Conservation (phyloP, 1,139 yeast species). For the Suhomyces chickasaworum region DNA sequence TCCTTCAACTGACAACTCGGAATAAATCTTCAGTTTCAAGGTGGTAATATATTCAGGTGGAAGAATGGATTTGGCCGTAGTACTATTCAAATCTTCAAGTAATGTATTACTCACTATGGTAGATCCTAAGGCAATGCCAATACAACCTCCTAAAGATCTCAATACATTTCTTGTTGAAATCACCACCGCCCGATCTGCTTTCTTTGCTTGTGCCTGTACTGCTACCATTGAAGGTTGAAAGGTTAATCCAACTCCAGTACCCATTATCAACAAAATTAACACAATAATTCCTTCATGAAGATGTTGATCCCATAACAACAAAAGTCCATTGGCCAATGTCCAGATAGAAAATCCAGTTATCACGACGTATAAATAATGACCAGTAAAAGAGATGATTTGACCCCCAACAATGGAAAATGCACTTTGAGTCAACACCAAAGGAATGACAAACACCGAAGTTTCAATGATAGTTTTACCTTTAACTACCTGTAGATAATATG, state of each 20-base stretch:
- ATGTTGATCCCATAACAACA: slow-evolving; percentile 35
- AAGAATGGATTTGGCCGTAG: slow-evolving; percentile 10
- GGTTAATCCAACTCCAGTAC: slow-evolving; percentile 52
- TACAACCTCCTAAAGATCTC: slow-evolving; percentile 57
- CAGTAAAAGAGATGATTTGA: slow-evolving; percentile 40
- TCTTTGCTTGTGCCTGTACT: slow-evolving; percentile 52
- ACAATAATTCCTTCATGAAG: slow-evolving; percentile 37
- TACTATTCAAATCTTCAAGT: slow-evolving; percentile 23
- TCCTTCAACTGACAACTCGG: slow-evolving; percentile 29
- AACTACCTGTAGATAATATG: slow-evolving; percentile 56
- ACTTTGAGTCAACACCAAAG: slow-evolving; percentile 47
- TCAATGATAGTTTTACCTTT: slow-evolving; percentile 39
- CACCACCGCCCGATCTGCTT: slow-evolving; percentile 57
- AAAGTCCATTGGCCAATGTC: slow-evolving; percentile 43
- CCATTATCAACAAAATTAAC: slow-evolving; percentile 43
- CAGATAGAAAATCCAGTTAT: slow-evolving; percentile 46
- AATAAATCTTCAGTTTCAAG: slow-evolving; percentile 34
- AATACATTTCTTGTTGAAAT: slow-evolving; percentile 55
- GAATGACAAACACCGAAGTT: slow-evolving; percentile 43
- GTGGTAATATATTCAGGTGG: slow-evolving; percentile 20
- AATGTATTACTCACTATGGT: slow-evolving; percentile 46
- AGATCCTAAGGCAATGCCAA: slow-evolving; percentile 51
- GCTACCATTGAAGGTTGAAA: slow-evolving; percentile 62
- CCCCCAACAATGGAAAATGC: slow-evolving; percentile 45
- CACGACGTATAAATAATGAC: slow-evolving; percentile 47